These are phyloP conservation scores for Chaetomiaceae sp. DNA, from an alignment of 2,329 filamentous ascomycete genomes.

Conservation along the genomic window DNA sequence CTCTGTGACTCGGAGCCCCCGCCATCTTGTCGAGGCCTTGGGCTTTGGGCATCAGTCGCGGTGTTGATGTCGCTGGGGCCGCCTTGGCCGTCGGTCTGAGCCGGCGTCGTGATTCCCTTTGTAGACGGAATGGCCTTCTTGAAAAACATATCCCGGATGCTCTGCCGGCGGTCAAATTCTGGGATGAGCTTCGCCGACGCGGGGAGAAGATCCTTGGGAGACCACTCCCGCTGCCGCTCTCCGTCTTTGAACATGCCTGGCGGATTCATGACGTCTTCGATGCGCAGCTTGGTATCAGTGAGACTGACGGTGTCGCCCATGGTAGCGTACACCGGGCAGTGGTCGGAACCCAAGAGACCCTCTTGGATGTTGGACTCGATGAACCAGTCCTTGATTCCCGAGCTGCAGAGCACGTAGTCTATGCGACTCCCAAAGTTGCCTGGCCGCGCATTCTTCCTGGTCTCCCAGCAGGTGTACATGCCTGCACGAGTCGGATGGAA, in stretches of 20 bases:
- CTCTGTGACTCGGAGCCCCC: conserved; percentile 1
- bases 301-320: conserved; percentile 59
- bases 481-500: conserved; percentile 75
- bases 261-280: conserved; percentile 75
- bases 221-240: conserved; percentile 61
- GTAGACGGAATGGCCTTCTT: conserved; percentile 42
- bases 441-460: conserved; percentile 89
- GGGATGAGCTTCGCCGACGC: conserved; percentile 79
- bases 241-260: conserved; percentile 65
- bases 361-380: conserved; percentile 81
- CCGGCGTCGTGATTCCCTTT: conserved; percentile 15
- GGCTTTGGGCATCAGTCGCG: no score
- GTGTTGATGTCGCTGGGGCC: not conserved
- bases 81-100: not conserved
- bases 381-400: conserved; percentile 76
- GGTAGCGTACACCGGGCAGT: conserved; percentile 84
- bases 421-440: conserved; percentile 91
- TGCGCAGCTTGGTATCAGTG: conserved; percentile 44
- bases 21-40: not conserved
- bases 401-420: conserved; percentile 84
- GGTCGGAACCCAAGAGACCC: conserved; percentile 89
- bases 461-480: conserved; percentile 99
- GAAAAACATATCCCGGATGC: conserved; percentile 89
- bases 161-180: conserved; percentile 79
- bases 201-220: conserved; percentile 60